Conservation (phyloP, 495 filamentous ascomycete genomes). For the Pseudoneurospora amorphoporcata region DNA sequence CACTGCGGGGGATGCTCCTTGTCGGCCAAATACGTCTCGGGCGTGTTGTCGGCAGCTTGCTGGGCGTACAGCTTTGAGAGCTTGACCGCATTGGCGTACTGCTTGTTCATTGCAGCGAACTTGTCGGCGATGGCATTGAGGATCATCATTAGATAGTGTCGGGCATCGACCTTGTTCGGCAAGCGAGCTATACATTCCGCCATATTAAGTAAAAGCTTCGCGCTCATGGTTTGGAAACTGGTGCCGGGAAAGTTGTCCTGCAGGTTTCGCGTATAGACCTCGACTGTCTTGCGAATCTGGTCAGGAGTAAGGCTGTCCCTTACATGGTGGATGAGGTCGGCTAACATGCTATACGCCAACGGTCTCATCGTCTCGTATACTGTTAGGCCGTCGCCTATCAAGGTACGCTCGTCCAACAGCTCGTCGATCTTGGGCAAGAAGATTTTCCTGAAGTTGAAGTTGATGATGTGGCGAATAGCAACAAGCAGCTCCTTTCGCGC, state of each 20-base stretch:
- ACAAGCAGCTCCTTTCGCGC: constrained; percentile 92
- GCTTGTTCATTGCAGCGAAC: constrained; percentile 94
- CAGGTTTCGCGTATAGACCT: constrained; percentile 93
- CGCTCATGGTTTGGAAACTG: constrained; percentile 99
- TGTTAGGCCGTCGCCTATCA: constrained; percentile 92
- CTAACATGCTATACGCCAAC: constrained; percentile 95
- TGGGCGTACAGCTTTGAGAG: constrained; percentile 63
- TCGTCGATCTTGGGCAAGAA: constrained; percentile 93
- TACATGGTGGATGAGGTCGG: constrained; percentile 95
- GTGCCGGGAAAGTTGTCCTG: constrained; percentile 95
- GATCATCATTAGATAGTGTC: constrained; percentile 95
- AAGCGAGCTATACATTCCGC: constrained; percentile 92
- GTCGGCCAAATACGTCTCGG: constrained; percentile 77
- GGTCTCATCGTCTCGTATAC: constrained; percentile 96
- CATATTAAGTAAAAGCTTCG: constrained; percentile 93
- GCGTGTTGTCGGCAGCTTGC: constrained; percentile 52
- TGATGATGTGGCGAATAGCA: constrained; percentile 96
- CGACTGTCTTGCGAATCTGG: constrained; percentile 89
- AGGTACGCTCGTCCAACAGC: constrained; percentile 79
- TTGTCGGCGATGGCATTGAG: constrained; percentile 96
- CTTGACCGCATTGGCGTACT: constrained; percentile 90
- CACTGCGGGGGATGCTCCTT: constrained; percentile 74
- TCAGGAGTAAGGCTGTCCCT: constrained; percentile 71
- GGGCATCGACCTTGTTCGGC: constrained; percentile 80
- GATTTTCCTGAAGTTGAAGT: constrained; percentile 95